Conservation (phyloP, 345 rosid genomes). For the Melaleuca quinquenervia region DNA sequence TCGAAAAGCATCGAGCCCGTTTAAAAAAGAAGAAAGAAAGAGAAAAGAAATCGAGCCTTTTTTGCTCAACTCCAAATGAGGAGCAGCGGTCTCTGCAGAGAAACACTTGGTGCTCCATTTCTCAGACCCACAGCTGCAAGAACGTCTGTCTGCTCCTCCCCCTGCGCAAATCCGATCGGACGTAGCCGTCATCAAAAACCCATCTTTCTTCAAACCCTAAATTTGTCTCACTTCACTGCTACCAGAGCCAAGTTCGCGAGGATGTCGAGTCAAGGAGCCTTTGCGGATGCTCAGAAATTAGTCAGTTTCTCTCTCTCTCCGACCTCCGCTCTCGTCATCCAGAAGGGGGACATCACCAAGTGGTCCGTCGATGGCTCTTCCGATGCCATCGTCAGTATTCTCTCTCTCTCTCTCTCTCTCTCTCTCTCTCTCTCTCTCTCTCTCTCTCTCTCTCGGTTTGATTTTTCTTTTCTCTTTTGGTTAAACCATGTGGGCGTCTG, state of each 20-base stretch:
- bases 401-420: neutral
- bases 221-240: neutral
- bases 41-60: neutral
- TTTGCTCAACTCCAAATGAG: neutral
- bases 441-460: neutral
- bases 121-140: neutral
- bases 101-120: neutral
- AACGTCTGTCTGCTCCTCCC: neutral
- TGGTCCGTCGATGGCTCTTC: constrained; percentile 72
- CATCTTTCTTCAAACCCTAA: neutral
- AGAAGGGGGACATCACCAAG: constrained; percentile 70
- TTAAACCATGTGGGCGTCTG: neutral
- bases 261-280: constrained; percentile 26
- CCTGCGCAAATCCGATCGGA: neutral
- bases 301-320: constrained; percentile 39
- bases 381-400: constrained; percentile 55
- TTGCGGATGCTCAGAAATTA: neutral
- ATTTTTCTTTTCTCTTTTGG: neutral
- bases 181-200: neutral
- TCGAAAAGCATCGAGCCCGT: neutral
- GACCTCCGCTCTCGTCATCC: constrained; percentile 39
- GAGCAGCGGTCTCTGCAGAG: neutral
- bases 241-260: constrained; percentile 2
- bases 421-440: neutral
- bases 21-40: too few relatives aligned